A percentile compares a stretch with the other conserved stretches of the same genome.
Conservation (phyloP, 1,284 basidiomycete genomes). For the Microbotryum violaceum region DNA sequence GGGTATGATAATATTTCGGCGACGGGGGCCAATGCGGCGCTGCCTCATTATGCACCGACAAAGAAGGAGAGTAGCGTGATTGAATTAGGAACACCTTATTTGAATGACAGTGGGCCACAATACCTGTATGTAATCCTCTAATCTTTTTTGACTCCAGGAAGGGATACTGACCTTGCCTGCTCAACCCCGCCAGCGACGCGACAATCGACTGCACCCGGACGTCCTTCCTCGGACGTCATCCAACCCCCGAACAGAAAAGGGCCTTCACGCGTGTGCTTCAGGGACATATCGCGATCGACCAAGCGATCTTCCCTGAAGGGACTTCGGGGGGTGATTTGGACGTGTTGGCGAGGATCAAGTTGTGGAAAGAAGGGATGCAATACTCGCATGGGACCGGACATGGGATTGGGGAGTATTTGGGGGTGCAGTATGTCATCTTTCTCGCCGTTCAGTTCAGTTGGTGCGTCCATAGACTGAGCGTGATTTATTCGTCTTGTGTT, state of each 20-base stretch:
- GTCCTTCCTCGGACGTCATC: conserved; percentile 41
- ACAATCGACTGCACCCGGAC: conserved; percentile 88
- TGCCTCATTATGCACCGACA: conserved; percentile 84
- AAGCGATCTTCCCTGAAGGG: conserved; percentile 73
- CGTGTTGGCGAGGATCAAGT: conserved; percentile 69
- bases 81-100: conserved; percentile 68
- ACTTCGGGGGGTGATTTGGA: conserved; percentile 73
- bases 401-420: conserved; percentile 83
- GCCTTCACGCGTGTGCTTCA: conserved; percentile 92
- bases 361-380: conserved; percentile 84
- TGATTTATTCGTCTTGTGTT: no score
- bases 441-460: no score
- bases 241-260: conserved; percentile 69
- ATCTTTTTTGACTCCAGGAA: conserved; percentile 53
- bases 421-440: conserved; percentile 54
- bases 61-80: conserved; percentile 65
- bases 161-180: background rate
- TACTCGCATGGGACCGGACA: conserved; percentile 64
- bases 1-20: conserved; percentile 93
- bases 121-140: conserved; percentile 39
- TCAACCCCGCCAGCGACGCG: conserved; percentile 52
- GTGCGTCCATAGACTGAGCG: no score
- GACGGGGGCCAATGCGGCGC: conserved; percentile 79
- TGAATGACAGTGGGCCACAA: conserved; percentile 53
- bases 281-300: conserved; percentile 88